These are phyloP conservation scores for Vanilla planifolia DNA, from an alignment of 106 monocot species.

Conservation along the genomic window DNA sequence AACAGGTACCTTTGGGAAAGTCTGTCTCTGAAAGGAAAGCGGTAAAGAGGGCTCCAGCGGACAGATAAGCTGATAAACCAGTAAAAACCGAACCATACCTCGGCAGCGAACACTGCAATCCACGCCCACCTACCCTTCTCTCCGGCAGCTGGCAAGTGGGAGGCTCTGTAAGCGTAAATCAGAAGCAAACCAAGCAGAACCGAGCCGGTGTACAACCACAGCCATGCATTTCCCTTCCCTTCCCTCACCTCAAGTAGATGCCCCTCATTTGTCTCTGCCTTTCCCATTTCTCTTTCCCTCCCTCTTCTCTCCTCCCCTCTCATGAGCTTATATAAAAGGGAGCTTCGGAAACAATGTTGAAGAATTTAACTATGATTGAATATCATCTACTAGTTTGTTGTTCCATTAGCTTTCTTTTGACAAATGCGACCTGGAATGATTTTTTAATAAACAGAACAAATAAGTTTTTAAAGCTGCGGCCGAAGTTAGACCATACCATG, in stretches of 20 bases:
- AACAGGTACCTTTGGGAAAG: conserved; percentile 29
- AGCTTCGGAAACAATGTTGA: too few relatives aligned
- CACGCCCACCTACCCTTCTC: conserved; percentile 33
- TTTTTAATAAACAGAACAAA: too few relatives aligned
- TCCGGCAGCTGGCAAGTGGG: conserved; percentile 13
- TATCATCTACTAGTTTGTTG: too few relatives aligned
- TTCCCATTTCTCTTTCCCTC: background rate
- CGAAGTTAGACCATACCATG: too few relatives aligned
- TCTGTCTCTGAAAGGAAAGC: conserved; percentile 38
- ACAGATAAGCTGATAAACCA: conserved; percentile 54
- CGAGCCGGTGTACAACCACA: conserved; percentile 23
- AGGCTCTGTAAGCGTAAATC: conserved; percentile 34
- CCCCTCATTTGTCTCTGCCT: background rate
- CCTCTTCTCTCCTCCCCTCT: background rate
- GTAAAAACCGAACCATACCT: conserved; percentile 58
- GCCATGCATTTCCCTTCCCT: conserved; percentile 25
- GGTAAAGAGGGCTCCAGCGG: conserved; percentile 41
- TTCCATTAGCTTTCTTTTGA: too few relatives aligned
- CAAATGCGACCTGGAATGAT: too few relatives aligned
- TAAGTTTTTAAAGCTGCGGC: too few relatives aligned
- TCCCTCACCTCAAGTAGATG: conserved; percentile 38
- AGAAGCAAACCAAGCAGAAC: conserved; percentile 22
- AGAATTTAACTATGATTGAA: too few relatives aligned
- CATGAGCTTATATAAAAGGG: too few relatives aligned
- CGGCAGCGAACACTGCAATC: conserved; percentile 38